Evolutionary conservation across 2,329 filamentous ascomycete species (phyloP).

Genomic region (Cytospora schulzeri): DNA sequence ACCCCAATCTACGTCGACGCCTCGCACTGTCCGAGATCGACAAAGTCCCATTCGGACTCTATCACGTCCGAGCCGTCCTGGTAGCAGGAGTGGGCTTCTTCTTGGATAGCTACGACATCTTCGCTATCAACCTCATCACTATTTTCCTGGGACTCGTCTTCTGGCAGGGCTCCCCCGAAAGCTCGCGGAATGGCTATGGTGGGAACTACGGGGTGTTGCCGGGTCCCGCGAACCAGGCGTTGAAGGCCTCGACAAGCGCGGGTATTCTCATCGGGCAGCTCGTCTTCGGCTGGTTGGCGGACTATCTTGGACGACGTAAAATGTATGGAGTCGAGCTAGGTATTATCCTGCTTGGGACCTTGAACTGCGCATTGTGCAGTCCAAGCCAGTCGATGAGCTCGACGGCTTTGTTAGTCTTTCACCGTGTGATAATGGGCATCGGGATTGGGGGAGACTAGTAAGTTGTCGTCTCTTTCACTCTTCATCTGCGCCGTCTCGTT

Average conservation of each 20-base stretch:
- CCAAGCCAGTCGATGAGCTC: constrained; percentile 62
- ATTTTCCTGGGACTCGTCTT: constrained; percentile 76
- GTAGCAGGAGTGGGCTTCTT: constrained; percentile 85
- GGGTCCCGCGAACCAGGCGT: constrained; percentile 66
- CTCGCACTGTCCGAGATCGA: constrained; percentile 79
- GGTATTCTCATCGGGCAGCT: constrained; percentile 80
- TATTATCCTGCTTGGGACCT: constrained; percentile 70
- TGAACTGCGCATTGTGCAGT: constrained; percentile 66
- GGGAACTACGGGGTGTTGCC: constrained; percentile 61
- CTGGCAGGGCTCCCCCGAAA: constrained; percentile 55
- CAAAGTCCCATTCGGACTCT: constrained; percentile 75
- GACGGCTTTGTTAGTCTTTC: constrained; percentile 68
- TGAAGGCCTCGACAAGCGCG: constrained; percentile 80
- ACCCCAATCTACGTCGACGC: constrained; percentile 76
- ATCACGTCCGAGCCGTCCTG: constrained; percentile 72
- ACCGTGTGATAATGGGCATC: constrained; percentile 76
- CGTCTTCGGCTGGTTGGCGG: constrained; percentile 75
- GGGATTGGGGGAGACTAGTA: constrained; percentile 79
- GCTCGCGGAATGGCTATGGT: constrained; percentile 48
- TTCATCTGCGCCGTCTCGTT: not conserved
- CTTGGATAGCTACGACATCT: constrained; percentile 80
- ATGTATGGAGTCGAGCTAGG: constrained; percentile 82
- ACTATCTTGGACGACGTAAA: constrained; percentile 72
- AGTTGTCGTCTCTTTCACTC: not conserved
- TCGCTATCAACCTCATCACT: constrained; percentile 76